Conservation (phyloP, 306 rosid species). For the Quercus aquifolioides region DNA sequence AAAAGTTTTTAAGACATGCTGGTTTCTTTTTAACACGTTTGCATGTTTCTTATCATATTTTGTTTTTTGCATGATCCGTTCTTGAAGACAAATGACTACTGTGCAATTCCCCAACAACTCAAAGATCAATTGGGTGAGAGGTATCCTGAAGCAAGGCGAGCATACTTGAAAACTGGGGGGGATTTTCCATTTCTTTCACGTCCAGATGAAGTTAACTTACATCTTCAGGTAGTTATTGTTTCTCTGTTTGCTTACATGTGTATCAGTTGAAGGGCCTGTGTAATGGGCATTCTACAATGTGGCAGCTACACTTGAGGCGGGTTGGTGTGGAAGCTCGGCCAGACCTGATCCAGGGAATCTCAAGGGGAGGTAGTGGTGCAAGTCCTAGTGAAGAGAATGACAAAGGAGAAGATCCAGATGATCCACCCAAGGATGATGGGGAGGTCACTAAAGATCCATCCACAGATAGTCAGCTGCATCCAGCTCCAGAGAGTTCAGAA, state of each 20-base stretch:
- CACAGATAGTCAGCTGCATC: constrained; percentile 44
- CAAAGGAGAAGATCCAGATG: constrained; percentile 47
- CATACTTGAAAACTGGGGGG: constrained; percentile 82
- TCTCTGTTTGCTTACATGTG: not conserved
- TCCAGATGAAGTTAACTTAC: constrained; percentile 97
- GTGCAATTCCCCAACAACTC: constrained; percentile 88
- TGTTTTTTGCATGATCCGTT: constrained; percentile 18
- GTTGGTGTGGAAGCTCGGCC: constrained; percentile 92
- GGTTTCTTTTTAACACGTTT: not conserved
- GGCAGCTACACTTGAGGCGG: constrained; percentile 84
- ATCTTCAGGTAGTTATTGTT: constrained; percentile 69
- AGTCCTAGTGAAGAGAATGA: constrained; percentile 61
- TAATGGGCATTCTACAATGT: constrained; percentile 16
- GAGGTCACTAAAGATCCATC: constrained; percentile 45
- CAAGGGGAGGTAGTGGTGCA: constrained; percentile 69
- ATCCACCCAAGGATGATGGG: constrained; percentile 43
- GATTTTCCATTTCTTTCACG: constrained; percentile 99
- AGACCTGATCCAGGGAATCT: constrained; percentile 54
- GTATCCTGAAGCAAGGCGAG: constrained; percentile 87
- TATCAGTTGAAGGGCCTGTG: constrained; percentile 5
- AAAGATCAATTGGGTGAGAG: constrained; percentile 89
- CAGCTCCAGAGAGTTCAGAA: constrained; percentile 59
- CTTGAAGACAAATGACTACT: constrained; percentile 89
- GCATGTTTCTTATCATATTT: constrained; percentile 9
- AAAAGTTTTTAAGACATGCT: not conserved